Base-by-base conservation (phyloP, 1,284 basidiomycete genomes). In the Cryptococcus jaspeensis region DNA sequence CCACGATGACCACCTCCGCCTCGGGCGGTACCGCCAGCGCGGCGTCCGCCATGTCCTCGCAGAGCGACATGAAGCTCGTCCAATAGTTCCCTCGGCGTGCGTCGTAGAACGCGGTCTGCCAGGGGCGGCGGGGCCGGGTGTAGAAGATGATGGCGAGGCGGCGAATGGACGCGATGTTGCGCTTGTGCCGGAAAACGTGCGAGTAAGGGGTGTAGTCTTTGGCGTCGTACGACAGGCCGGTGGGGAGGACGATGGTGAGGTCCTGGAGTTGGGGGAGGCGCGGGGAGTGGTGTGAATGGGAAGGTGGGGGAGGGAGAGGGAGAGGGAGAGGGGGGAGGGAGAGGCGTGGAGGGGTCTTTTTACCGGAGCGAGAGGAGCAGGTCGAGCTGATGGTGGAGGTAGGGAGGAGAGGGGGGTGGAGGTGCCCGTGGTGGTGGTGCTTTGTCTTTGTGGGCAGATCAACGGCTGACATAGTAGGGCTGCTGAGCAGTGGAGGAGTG, bases 81-180 rank as follows among this genome's bases (percentile, higher is more conserved):
- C 36, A 52, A 22, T 22, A 39, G 16, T 32, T 20, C 4, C 28
- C 32, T 5, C 32, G n/a, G 8, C 53, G 37, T 0, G 52, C 51
- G 36, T 55, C 39, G 50, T 61, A 61, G 50, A 44, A 61, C 45
- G 59, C 59, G 12, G 50, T 55, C 52, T 61, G 55, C 59, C 59
- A 61, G 18, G 52, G 55, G 7, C 22, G n/a, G 36, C n/a, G 9
- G n/a, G 32, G 11, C 3, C 35, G 52, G 20, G 43, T 39, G 4
- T 50, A 32, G 32, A 58, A 58, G 38, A 58, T 45, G 37, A 61
- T 52, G 22, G 44, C 45, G 35, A 55, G 18, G 12, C 38, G 45
- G 13, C 45, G 20, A 12, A 61, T 44, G 23, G 25, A 25, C 16
- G 36, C 16, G 20, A 59, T 11, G 15, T 43, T 50, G 32, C 40